phyloP scores from a whole-genome alignment of 2,329 filamentous ascomycete genomes.

The Ceratocystiopsis minuta region DNA sequence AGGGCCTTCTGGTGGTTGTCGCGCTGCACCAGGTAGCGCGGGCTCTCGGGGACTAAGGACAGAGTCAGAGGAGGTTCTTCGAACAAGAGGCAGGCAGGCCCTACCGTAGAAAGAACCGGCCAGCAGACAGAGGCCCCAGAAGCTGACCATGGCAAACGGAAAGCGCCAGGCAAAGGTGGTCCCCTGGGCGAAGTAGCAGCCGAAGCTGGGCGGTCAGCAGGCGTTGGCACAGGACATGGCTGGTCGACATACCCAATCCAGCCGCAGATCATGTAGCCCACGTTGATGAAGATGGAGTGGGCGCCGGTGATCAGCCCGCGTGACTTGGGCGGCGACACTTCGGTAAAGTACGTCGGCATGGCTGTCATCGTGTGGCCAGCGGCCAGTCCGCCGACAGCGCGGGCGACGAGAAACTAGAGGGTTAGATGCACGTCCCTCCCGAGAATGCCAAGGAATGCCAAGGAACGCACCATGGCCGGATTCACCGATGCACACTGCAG shows the following conservation, averaged over 20 bases:
- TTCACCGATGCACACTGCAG: background rate
- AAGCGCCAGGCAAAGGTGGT: conserved; percentile 2
- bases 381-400: background rate
- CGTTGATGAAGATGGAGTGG: conserved; percentile 4
- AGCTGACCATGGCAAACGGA: background rate
- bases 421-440: too few relatives aligned
- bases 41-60: conserved; percentile 2
- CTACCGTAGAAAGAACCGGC: background rate
- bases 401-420: background rate
- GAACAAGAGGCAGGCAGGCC: too few relatives aligned
- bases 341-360: conserved; percentile 1
- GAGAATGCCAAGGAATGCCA: too few relatives aligned
- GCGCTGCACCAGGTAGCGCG: background rate
- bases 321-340: conserved; percentile 1
- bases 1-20: conserved; percentile 1
- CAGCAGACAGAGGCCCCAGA: conserved; percentile 1
- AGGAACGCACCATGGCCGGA: background rate
- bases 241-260: conserved; percentile 4
- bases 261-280: conserved; percentile 1
- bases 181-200: conserved; percentile 1
- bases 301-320: conserved; percentile 3
- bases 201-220: background rate
- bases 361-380: conserved; percentile 1
- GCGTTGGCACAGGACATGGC: background rate
- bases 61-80: background rate